Conservation (phyloP, 495 filamentous ascomycete species). For the Penicillium coffeae region DNA sequence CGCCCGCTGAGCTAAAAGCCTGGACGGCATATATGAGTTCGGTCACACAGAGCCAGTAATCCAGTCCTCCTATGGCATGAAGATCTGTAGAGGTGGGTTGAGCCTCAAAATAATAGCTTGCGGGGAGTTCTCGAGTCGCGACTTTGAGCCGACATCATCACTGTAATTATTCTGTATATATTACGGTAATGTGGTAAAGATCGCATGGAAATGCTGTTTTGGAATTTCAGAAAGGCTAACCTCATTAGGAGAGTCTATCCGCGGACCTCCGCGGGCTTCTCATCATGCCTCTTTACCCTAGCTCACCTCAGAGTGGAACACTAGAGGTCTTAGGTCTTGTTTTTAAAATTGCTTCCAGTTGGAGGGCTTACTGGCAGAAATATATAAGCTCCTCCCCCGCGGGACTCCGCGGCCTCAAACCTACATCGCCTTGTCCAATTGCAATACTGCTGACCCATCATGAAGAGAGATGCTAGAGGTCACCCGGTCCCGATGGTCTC, state of each 20-base stretch:
- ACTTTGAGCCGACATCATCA: background rate
- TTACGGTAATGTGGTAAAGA: background rate
- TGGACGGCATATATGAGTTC: background rate
- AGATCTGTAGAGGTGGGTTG: background rate
- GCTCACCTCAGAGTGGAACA: no score
- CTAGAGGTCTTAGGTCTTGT: background rate
- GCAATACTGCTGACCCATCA: conserved; percentile 2
- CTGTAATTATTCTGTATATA: background rate
- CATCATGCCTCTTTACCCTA: background rate
- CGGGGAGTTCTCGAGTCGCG: background rate
- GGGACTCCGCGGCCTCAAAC: background rate
- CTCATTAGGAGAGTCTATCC: conserved; percentile 4
- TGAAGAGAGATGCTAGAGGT: conserved; percentile 18
- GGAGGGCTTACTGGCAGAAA: no score
- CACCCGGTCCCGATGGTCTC: conserved; percentile 10
- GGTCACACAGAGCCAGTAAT: background rate
- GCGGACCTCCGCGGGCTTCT: conserved; percentile 10
- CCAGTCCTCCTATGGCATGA: background rate
- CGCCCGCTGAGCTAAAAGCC: background rate
- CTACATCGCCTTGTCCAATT: background rate
- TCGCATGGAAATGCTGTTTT: background rate
- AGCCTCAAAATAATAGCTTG: background rate
- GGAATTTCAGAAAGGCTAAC: background rate
- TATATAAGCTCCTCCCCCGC: background rate
- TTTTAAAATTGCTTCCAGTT: no score